Evolutionary conservation across 257 asterid genomes (phyloP).

Genomic region (Nicotiana benthamiana): DNA sequence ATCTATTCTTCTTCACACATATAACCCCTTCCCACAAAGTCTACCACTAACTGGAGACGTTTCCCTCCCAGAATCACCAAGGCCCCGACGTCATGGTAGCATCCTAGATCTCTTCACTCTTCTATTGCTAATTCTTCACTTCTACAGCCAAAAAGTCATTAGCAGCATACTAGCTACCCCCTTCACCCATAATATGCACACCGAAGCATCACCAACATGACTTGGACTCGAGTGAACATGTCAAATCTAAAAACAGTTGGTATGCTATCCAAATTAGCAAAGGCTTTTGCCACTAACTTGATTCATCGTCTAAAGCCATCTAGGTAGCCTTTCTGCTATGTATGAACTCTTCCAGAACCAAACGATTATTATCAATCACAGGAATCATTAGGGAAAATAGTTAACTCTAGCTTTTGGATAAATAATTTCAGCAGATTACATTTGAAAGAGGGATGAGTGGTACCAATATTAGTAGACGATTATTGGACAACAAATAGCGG

Average conservation of each 20-base stretch:
- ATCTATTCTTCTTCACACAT: background rate
- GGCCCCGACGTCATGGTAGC: background rate
- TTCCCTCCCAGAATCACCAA: background rate
- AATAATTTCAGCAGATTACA: background rate
- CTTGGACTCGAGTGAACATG: background rate
- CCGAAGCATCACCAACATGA: background rate
- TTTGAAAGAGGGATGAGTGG: background rate
- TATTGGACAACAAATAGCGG: conserved; percentile 55
- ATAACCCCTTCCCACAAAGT: background rate
- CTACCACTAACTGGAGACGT: background rate
- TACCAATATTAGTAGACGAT: conserved; percentile 88
- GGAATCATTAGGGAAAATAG: background rate
- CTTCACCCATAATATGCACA: background rate
- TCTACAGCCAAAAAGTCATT: background rate
- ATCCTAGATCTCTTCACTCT: background rate
- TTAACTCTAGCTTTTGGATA: background rate
- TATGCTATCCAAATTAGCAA: background rate
- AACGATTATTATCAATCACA: background rate
- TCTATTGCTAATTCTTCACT: background rate
- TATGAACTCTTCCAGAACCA: background rate
- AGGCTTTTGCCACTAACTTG: background rate
- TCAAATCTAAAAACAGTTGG: background rate
- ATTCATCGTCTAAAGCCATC: background rate
- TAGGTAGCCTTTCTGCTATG: background rate
- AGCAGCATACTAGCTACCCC: background rate